phyloP scores from a whole-genome alignment of 2,329 filamentous ascomycete species.

The Calonectria multiphialidica region DNA sequence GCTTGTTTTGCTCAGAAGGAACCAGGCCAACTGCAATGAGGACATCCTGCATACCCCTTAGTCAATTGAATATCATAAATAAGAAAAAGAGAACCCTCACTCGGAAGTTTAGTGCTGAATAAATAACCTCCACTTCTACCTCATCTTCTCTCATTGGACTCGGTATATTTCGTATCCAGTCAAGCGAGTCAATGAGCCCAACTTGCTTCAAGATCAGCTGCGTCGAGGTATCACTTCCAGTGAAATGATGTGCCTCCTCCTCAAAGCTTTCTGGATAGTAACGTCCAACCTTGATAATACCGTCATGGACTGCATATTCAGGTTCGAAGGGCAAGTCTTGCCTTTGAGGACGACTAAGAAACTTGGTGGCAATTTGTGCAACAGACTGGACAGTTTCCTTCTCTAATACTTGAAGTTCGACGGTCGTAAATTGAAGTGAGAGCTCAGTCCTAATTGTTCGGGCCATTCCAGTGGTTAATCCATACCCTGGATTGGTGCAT shows the following conservation, averaged over 20 bases:
- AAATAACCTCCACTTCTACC: not conserved
- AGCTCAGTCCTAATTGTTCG: conserved; percentile 45
- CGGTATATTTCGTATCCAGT: not conserved
- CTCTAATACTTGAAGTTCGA: conserved; percentile 37
- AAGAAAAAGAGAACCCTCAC: too few species aligned
- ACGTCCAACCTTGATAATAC: not conserved
- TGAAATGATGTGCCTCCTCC: not conserved
- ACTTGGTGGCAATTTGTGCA: not conserved
- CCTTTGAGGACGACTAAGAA: not conserved
- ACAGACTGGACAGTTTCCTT: not conserved
- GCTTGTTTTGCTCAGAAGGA: not conserved
- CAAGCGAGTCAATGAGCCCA: not conserved
- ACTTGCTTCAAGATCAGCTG: not conserved
- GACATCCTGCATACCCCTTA: not conserved
- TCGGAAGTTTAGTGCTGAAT: not conserved
- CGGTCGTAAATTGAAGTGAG: conserved; percentile 38
- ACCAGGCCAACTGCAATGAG: not conserved
- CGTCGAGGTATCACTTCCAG: not conserved
- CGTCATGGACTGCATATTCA: not conserved
- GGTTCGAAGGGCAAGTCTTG: not conserved
- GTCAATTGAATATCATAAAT: not conserved
- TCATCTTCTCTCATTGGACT: not conserved
- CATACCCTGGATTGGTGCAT: conserved; percentile 45
- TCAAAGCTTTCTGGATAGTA: not conserved
- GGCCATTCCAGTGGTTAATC: conserved; percentile 38